Conservation (phyloP, 2,329 filamentous ascomycete genomes). For the Spiromastix sp. region DNA sequence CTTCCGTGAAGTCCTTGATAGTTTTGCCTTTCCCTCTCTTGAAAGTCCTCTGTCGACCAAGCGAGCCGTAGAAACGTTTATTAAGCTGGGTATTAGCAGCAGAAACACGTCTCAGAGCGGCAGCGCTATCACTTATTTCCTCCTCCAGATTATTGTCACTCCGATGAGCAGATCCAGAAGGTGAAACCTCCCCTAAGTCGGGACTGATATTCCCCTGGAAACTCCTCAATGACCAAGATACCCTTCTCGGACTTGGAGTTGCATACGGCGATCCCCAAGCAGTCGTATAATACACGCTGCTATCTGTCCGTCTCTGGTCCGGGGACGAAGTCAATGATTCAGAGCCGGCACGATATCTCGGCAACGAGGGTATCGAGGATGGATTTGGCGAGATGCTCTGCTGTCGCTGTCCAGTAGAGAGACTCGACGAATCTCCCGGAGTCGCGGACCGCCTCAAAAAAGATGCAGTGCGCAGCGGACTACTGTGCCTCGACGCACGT, state of each 20-base stretch:
- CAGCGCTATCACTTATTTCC: too few relatives aligned
- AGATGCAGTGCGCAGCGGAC: slow-evolving; percentile 19
- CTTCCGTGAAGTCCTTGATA: slow-evolving; percentile 57
- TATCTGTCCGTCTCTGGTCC: slow-evolving; percentile 34
- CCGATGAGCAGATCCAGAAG: too few relatives aligned
- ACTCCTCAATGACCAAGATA: slow-evolving; percentile 27
- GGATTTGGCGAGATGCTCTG: slow-evolving; percentile 7
- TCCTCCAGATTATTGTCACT: slow-evolving; percentile 4
- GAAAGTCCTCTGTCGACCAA: slow-evolving; percentile 16
- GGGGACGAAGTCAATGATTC: slow-evolving; percentile 31
- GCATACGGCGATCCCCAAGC: slow-evolving; percentile 92
- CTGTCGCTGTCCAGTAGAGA: slow-evolving; percentile 22
- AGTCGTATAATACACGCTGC: slow-evolving; percentile 55
- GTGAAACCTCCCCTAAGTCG: slow-evolving; percentile 25
- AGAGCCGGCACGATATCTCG: slow-evolving; percentile 21
- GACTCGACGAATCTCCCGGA: too few relatives aligned
- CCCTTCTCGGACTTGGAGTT: slow-evolving; percentile 41
- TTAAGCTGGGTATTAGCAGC: slow-evolving; percentile 16
- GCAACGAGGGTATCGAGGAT: slow-evolving; percentile 13
- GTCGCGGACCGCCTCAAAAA: slow-evolving; percentile 24
- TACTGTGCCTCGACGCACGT: slow-evolving; percentile 19
- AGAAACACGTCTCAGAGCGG: too few relatives aligned
- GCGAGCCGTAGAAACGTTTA: slow-evolving; percentile 16
- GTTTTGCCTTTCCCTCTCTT: slow-evolving; percentile 22
- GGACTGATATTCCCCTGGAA: slow-evolving; percentile 37